Evolutionary conservation across 352 stramenopile species (phyloP).

Genomic region (Phytopythium montanum): DNA sequence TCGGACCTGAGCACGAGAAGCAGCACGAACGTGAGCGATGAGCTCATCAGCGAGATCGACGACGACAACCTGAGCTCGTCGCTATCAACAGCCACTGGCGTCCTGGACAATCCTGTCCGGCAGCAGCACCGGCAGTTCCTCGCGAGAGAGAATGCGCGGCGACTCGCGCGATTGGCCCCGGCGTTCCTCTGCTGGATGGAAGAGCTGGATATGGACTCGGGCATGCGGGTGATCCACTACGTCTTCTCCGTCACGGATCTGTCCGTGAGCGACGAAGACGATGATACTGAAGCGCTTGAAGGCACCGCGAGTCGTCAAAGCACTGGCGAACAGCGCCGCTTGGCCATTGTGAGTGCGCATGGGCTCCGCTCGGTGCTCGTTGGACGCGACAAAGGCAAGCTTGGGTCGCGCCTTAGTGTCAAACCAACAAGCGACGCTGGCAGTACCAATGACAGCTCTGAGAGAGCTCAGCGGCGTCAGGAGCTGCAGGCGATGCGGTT

Average conservation of each 20-base stretch:
- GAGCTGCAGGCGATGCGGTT: conserved; percentile 33
- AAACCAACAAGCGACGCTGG: conserved; percentile 9
- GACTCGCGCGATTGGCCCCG: conserved; percentile 37
- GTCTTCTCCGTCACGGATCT: conserved; percentile 43
- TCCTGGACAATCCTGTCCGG: conserved; percentile 6
- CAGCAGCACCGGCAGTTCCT: conserved; percentile 37
- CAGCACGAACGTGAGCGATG: conserved; percentile 42
- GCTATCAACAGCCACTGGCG: conserved; percentile 11
- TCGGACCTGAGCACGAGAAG: conserved; percentile 50
- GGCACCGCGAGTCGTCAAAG: conserved; percentile 6
- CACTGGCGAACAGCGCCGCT: conserved; percentile 9
- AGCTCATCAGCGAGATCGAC: conserved; percentile 31
- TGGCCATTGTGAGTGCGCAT: conserved; percentile 68
- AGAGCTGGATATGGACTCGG: conserved; percentile 57
- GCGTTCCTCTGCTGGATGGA: conserved; percentile 73
- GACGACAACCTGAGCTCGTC: conserved; percentile 28
- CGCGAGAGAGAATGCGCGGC: conserved; percentile 38
- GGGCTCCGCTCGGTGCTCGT: conserved; percentile 44
- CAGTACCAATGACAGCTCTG: conserved; percentile 16
- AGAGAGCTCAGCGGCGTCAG: not conserved
- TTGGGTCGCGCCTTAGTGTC: not conserved
- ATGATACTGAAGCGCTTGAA: conserved; percentile 18
- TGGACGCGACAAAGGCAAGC: conserved; percentile 12
- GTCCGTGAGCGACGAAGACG: conserved; percentile 16
- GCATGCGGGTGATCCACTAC: conserved; percentile 63